Base-by-base conservation (phyloP, 129 eudicot genomes). In the Helichrysum umbraculigerum region DNA sequence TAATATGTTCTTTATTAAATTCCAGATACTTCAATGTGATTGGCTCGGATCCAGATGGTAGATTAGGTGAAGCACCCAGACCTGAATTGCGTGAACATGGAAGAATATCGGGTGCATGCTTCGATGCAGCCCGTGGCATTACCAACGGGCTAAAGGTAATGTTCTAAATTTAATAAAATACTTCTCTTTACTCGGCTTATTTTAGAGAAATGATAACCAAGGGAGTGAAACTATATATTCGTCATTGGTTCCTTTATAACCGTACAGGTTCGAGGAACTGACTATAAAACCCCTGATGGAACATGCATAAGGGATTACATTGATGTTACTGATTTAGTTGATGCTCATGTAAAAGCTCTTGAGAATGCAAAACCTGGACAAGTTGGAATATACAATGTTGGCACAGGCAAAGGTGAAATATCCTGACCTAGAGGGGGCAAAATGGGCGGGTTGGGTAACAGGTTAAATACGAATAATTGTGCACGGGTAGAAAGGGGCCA, bases 31-130 rank as follows among this genome's bases (percentile, higher is more conserved):
- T 93, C 77, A 93, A 93, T 54, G 98, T 93, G 68, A 93, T 93
- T 81, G 98, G 98, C 0, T 93, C 98, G 0, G 98, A 93, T 78
- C 98, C 97, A 11, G 95, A 90, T 60, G 98, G 98, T 75, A 90
- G 98, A 67, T 79, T 93, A 50, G 98, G 98, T 67, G 97, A 93
- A 82, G 95, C 98, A 59, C 98, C 98, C 2, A 78, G 95, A 62
- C 95, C 98, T 21, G 98, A 93, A 65, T 70, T 93, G 73, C 87
- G 98, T 15, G 96, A 93, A 68, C 98, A 93, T 73, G 98, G 98
- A 35, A 88, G 98, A 66, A 93, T 93, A 50, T 93, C 98, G 14
- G 98, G 96, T 74, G 98, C 98, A 73, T 93, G 98, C 76, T 93
- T 93, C 41, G 98, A 93, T 87, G 98, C 98, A 1, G 96, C 96